Base-by-base conservation (phyloP, 2,329 filamentous ascomycete genomes). In the Xylariaceae sp. region DNA sequence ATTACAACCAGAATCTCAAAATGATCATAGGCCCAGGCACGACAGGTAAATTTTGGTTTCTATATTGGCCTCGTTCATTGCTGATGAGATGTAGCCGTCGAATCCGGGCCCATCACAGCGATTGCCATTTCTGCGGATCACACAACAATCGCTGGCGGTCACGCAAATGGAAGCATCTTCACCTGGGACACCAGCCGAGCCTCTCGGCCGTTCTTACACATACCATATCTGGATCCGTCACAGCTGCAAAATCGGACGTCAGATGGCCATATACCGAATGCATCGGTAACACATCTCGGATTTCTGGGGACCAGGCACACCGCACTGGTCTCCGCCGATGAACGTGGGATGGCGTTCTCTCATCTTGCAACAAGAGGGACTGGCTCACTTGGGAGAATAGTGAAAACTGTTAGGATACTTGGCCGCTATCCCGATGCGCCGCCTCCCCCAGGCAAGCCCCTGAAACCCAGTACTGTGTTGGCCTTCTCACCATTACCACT, bases 341-440 rank as follows among this genome's bases (percentile, higher is more conserved):
- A 96, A 67, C 86, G 86, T 47, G 95, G 96, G 19, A 99, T 99
- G 96, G 93, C 95, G 0, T 99, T 99, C 72, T 97, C 95, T 2
- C 96, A 99, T 74, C 82, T 99, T 9, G 96, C 95, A 9, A 96
- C 91, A 9, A 83, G 96, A 66, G 96, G 95, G 1, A 88, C 96
- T 40, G 95, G 95, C 2, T 84, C 92, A 20, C 82, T 99, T 20
- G 92, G 89, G 5, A 85, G 95, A 54, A 88, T 86, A 0, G 89
- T 99, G 45, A 96, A 91, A 75, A 96, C 91, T 0, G 93, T 90
- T 2, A 84, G 96, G 57, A 93, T 99, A 58, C 77, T 99, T 5
- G 95, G 96, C 6, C 85, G 95, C 49, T 99, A 99, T 75, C 93
- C 93, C 0, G 83, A 90, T 60, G 80, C 86, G 14, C 79, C 85